Percentiles rank a stretch among this genome's conserved stretches.
Evolutionary conservation across 352 stramenopile genomes (phyloP).

Genomic region (Halophytophthora batemanensis): DNA sequence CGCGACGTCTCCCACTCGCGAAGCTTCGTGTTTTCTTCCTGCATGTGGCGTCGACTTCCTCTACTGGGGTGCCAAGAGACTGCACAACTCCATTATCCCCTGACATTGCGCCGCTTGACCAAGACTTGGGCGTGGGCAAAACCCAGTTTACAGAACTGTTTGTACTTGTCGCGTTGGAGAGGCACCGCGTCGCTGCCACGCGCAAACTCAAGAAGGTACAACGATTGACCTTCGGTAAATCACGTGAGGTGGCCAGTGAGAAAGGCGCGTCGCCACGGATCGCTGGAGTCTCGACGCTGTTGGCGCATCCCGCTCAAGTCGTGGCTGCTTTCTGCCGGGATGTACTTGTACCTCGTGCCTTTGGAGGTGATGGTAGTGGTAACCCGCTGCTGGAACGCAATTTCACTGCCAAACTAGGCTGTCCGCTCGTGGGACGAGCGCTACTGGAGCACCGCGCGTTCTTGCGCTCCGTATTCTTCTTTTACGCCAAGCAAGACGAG

Average conservation of each 20-base stretch:
- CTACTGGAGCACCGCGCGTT: conserved; percentile 61
- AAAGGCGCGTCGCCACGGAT: neutral
- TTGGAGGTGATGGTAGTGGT: conserved; percentile 2
- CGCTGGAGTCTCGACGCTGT: conserved; percentile 4
- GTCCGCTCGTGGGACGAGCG: conserved; percentile 34
- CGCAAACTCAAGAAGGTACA: conserved; percentile 11
- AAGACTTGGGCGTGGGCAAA: conserved; percentile 21
- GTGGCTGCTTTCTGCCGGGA: conserved; percentile 39
- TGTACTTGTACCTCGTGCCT: conserved; percentile 27
- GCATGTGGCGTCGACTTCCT: conserved; percentile 11
- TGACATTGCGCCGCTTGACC: conserved; percentile 5
- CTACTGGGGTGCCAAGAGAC: no score
- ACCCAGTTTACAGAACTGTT: conserved; percentile 28
- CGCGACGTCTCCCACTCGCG: conserved; percentile 15
- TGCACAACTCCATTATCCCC: neutral
- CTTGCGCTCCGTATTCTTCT: conserved; percentile 49
- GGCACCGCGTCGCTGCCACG: conserved; percentile 5
- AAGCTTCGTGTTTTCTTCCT: conserved; percentile 25
- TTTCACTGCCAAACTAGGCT: conserved; percentile 42
- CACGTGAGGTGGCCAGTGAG: conserved; percentile 1
- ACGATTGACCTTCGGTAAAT: conserved; percentile 1
- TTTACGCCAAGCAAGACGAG: conserved; percentile 45
- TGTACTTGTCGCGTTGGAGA: conserved; percentile 28
- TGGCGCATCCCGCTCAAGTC: conserved; percentile 26
- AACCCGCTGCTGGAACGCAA: conserved; percentile 24